Evolutionary conservation across 2,329 filamentous ascomycete species (phyloP).

Genomic region (Didymella glomerata): DNA sequence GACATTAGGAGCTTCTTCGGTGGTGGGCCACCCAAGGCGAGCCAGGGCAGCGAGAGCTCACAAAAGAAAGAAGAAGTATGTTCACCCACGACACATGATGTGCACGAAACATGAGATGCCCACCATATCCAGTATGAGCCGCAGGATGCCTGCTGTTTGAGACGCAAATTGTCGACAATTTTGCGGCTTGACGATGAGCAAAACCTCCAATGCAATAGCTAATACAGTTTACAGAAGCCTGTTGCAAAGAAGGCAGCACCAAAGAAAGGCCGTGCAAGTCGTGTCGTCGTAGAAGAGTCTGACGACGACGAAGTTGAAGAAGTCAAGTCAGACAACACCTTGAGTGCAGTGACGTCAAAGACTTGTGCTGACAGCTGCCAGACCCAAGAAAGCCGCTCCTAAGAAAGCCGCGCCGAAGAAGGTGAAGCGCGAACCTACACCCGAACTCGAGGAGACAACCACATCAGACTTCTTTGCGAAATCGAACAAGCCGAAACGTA

Average conservation of each 20-base stretch:
- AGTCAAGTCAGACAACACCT: conserved; percentile 36
- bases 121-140: neutral
- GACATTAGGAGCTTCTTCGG: conserved; percentile 95
- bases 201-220: conserved; percentile 8
- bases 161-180: neutral
- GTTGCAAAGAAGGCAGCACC: conserved; percentile 48
- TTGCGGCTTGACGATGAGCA: neutral
- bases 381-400: conserved; percentile 55
- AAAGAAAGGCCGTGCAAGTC: conserved; percentile 53
- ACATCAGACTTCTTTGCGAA: conserved; percentile 70
- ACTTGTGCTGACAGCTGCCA: conserved; percentile 36
- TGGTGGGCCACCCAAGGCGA: conserved; percentile 72
- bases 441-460: conserved; percentile 65
- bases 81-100: neutral
- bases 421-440: conserved; percentile 57
- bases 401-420: conserved; percentile 70
- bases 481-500: conserved; percentile 65
- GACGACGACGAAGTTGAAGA: conserved; percentile 68
- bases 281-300: conserved; percentile 73
- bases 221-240: conserved; percentile 30
- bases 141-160: neutral
- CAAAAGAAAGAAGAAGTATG: conserved; percentile 48
- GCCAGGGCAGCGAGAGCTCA: conserved; percentile 45
- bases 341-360: conserved; percentile 14
- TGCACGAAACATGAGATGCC: neutral